These are phyloP conservation scores for Radiomyces spectabilis DNA, from an alignment of 192 early-diverging fungal species.

Conservation along the genomic window DNA sequence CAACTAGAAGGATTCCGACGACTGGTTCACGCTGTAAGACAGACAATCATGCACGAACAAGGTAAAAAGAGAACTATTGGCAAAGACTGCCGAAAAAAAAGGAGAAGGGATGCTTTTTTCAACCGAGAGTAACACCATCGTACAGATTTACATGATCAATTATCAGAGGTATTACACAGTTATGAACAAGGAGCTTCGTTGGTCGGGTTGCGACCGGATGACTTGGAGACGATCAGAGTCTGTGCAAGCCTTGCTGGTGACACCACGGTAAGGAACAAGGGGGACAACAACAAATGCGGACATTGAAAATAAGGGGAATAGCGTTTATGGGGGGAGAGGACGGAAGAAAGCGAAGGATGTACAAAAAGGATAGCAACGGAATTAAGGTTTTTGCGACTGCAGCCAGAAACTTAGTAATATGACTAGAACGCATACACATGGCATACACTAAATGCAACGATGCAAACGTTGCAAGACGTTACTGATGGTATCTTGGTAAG, in stretches of 20 bases:
- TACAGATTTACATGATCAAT: constrained; percentile 5
- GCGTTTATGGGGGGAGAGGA: neutral
- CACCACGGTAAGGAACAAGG: constrained; percentile 8
- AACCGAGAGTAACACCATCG: too few relatives aligned
- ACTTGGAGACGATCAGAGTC: constrained; percentile 1
- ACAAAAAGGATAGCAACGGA: too few relatives aligned
- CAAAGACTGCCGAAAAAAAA: too few relatives aligned
- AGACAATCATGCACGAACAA: constrained; percentile 20
- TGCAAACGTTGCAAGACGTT: constrained; percentile 2
- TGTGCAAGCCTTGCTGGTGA: constrained; percentile 6
- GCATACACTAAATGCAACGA: neutral
- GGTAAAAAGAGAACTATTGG: constrained; percentile 23
- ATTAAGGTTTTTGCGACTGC: too few relatives aligned
- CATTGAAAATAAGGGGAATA: neutral
- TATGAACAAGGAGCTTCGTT: constrained; percentile 21
- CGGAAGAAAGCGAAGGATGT: too few relatives aligned
- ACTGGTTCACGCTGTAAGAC: constrained; percentile 8
- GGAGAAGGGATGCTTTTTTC: too few relatives aligned
- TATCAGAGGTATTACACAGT: constrained; percentile 4
- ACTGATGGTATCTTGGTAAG: constrained; percentile 24
- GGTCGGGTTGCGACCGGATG: too few relatives aligned
- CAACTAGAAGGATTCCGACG: constrained; percentile 19
- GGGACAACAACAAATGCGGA: neutral
- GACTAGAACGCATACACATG: constrained; percentile 2
- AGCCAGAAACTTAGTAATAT: neutral